phyloP scores from a whole-genome alignment of 2,329 filamentous ascomycete genomes.

The Pseudogymnoascus verrucosus region DNA sequence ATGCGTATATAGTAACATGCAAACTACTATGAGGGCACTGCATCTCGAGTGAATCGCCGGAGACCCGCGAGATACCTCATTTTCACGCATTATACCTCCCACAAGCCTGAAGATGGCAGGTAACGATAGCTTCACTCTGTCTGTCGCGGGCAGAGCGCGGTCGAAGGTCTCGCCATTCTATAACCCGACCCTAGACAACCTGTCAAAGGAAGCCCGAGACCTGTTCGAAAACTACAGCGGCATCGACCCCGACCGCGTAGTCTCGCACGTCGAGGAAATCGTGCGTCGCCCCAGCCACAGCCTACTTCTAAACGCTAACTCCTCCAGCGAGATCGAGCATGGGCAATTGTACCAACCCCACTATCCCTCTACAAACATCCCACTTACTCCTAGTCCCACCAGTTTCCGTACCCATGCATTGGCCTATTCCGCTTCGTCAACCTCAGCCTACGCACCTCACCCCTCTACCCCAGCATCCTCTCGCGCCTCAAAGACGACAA shows the following conservation, averaged over 20 bases:
- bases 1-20: background rate
- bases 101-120: background rate
- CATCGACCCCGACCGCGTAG: constrained; percentile 11
- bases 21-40: background rate
- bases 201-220: constrained; percentile 10
- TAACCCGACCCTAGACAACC: constrained; percentile 8
- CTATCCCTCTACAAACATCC: background rate
- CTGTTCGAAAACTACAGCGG: constrained; percentile 16
- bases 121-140: background rate
- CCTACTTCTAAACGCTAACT: background rate
- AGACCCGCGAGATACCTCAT: background rate
- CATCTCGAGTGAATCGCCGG: background rate
- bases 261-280: constrained; percentile 13
- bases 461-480: constrained; percentile 14
- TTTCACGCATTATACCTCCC: background rate
- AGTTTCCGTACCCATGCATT: constrained; percentile 20
- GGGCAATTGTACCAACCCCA: constrained; percentile 15
- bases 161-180: constrained; percentile 8
- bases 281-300: background rate
- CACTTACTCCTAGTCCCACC: background rate
- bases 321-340: constrained; percentile 14
- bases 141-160: background rate
- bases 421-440: constrained; percentile 20
- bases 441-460: constrained; percentile 14
- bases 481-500: constrained; percentile 12